These are phyloP conservation scores for Clonostachys byssicola DNA, from an alignment of 2,329 filamentous ascomycete species.

Conservation along the genomic window DNA sequence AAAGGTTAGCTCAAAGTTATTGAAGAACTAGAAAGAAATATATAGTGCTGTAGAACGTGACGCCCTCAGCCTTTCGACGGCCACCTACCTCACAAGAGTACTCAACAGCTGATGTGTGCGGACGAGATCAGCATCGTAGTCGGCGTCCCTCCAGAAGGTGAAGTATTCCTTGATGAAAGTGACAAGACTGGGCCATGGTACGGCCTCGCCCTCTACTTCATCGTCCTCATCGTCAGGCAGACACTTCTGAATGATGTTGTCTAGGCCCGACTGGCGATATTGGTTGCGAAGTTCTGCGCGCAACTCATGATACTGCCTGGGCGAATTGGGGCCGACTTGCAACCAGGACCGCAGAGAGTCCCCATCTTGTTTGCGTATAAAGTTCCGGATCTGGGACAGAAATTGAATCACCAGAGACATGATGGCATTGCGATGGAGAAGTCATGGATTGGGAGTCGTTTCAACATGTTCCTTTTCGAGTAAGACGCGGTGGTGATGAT, in stretches of 20 bases:
- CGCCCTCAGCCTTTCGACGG: neutral
- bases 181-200: slow-evolving; percentile 72
- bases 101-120: slow-evolving; percentile 73
- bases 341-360: slow-evolving; percentile 64
- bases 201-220: slow-evolving; percentile 57
- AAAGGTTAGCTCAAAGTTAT: slow-evolving; percentile 2
- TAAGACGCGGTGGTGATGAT: no score
- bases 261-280: slow-evolving; percentile 30
- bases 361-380: slow-evolving; percentile 59
- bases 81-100: slow-evolving; percentile 66
- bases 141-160: slow-evolving; percentile 74
- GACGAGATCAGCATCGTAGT: slow-evolving; percentile 65
- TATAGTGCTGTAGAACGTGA: neutral
- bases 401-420: slow-evolving; percentile 68
- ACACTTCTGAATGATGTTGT: slow-evolving; percentile 57
- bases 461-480: no score
- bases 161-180: slow-evolving; percentile 80
- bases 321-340: slow-evolving; percentile 68
- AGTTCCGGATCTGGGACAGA: slow-evolving; percentile 54
- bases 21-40: neutral
- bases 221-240: slow-evolving; percentile 60
- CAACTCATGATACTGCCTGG: slow-evolving; percentile 64
- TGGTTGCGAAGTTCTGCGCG: slow-evolving; percentile 59
- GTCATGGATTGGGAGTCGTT: no score
- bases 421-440: slow-evolving; percentile 2